Percentiles rank a stretch among this genome's conserved stretches.
phyloP scores from a whole-genome alignment of 2,329 filamentous ascomycete genomes.

The Camillea tinctor region DNA sequence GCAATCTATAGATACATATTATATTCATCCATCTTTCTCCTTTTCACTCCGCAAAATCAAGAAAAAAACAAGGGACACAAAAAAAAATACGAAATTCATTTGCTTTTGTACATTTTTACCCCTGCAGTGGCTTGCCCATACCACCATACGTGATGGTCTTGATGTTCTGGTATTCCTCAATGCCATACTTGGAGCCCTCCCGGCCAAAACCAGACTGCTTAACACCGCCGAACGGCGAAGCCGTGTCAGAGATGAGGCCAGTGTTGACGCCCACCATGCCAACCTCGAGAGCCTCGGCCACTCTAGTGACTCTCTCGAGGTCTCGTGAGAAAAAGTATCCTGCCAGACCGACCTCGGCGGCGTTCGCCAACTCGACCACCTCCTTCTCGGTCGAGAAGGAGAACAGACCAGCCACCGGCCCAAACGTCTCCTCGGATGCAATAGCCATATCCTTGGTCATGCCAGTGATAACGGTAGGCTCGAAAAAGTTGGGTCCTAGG shows the following conservation, averaged over 20 bases:
- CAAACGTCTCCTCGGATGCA: constrained; percentile 89
- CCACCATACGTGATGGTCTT: constrained; percentile 62
- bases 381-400: constrained; percentile 86
- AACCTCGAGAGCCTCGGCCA: constrained; percentile 72
- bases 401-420: constrained; percentile 88
- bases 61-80: too few species aligned
- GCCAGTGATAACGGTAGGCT: constrained; percentile 83
- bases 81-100: too few species aligned
- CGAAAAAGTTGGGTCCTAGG: constrained; percentile 82
- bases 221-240: constrained; percentile 71
- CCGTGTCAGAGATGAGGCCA: constrained; percentile 60
- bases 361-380: constrained; percentile 80
- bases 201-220: constrained; percentile 80
- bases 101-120: constrained; percentile 19
- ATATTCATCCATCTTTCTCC: neutral
- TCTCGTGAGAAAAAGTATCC: constrained; percentile 87
- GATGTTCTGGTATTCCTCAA: constrained; percentile 72
- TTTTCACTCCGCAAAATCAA: constrained; percentile 36
- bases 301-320: constrained; percentile 56
- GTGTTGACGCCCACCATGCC: constrained; percentile 89
- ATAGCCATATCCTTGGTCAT: constrained; percentile 86
- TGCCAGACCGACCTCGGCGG: constrained; percentile 80
- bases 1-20: too few species aligned
- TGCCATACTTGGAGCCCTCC: constrained; percentile 75
- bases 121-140: constrained; percentile 55